Base-by-base conservation (phyloP, 2,329 filamentous ascomycete genomes). In the Talaromyces rugulosus region DNA sequence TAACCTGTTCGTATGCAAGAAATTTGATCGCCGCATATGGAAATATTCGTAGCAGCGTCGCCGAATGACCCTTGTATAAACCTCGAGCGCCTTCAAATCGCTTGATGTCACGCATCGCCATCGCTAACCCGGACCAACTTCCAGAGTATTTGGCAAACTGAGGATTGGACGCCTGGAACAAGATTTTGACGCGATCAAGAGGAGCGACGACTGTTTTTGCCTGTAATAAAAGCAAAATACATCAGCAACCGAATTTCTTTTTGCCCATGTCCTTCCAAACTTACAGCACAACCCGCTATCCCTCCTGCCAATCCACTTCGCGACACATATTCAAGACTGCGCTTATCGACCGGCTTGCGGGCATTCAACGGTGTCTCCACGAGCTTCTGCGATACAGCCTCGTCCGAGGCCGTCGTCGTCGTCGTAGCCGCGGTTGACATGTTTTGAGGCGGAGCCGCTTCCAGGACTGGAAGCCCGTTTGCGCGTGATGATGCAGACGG, bases 11-110 rank as follows among this genome's bases (percentile, higher is more conserved):
- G 79, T 99, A 99, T 53, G 94, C 93, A 50, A 99, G 85, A 72
- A 99, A 99, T 73, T 99, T 99, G 77, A 98, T 96, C 53, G 91
- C 94, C 16, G 94, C 95, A 75, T 99, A 99, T 5, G 95, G 95
- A 70, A 98, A 99, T 65, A 99, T 96, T 66, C 95, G 89, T 58
- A 98, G 83, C 2, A 99, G 81, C 0, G 95, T 99, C 2, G 93
- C 95, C 4, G 92, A 97, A 75, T 99, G 95, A 6, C 95, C 95
- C 58, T 95, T 89, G 78, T 92, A 99, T 6, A 99, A 83, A 1
- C 95, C 95, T 11, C 82, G 74, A 1, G 85, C 66, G 42, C 95
- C 95, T 65, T 96, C 90, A 53, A 86, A 81, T 28, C 76, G 79
- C 69, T 95, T 91, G 65, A 99, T 98, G 69, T 93, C 90, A 67